Conservation (phyloP, 2,329 filamentous ascomycete species). For the Emericellopsis atlantica region DNA sequence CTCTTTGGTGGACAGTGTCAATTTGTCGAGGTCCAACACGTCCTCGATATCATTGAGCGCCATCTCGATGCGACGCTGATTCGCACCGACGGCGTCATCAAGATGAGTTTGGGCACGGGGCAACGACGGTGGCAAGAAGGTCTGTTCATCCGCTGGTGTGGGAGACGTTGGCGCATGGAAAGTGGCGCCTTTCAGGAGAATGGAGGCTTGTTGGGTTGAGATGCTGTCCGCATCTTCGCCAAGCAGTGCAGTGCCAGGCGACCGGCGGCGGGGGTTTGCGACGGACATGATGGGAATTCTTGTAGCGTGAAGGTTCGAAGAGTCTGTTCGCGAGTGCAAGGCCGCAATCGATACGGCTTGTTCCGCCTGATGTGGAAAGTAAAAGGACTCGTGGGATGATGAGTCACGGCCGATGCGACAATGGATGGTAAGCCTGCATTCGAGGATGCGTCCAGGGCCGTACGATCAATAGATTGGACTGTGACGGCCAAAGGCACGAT, state of each 20-base stretch:
- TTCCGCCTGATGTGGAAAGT: no score
- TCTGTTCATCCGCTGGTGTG: conserved; percentile 20
- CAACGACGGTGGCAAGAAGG: conserved; percentile 39
- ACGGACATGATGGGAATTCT: conserved; percentile 26
- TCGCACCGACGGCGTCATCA: conserved; percentile 60
- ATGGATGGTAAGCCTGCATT: no score
- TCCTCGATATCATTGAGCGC: conserved; percentile 55
- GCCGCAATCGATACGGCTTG: no score
- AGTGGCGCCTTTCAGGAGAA: conserved; percentile 60
- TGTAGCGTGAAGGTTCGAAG: not conserved
- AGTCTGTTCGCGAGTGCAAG: not conserved
- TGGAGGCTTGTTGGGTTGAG: conserved; percentile 19
- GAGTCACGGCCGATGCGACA: no score
- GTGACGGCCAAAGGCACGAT: no score
- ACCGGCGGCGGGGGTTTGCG: conserved; percentile 33
- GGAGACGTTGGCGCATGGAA: conserved; percentile 43
- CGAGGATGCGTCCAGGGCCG: no score
- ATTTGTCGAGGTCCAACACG: conserved; percentile 35
- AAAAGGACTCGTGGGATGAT: no score
- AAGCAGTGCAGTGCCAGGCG: conserved; percentile 24
- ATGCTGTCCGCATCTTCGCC: conserved; percentile 17
- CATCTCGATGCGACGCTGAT: conserved; percentile 55
- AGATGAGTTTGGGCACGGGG: conserved; percentile 57
- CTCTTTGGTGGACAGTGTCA: conserved; percentile 23
- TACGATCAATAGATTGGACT: no score